A percentile compares a stretch with the other conserved stretches of the same genome.
Conservation (phyloP, 2,329 filamentous ascomycete species). For the Moelleriella libera region DNA sequence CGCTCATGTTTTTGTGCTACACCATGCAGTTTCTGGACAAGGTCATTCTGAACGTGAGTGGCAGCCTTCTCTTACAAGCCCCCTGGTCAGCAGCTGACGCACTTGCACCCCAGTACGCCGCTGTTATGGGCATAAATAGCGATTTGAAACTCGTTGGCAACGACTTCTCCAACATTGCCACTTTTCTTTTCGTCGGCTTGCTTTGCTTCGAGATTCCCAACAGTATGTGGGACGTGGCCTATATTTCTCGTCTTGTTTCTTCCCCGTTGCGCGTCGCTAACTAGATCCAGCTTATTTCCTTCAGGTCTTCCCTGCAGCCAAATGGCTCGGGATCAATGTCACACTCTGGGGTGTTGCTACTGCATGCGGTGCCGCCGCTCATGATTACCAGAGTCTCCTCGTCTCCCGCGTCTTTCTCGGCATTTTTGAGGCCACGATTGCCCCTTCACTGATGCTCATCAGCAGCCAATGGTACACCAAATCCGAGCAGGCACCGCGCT, state of each 20-base stretch:
- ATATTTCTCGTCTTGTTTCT: background rate
- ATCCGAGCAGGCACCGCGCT: slow-evolving; percentile 43
- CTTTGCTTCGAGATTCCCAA: slow-evolving; percentile 45
- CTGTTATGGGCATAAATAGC: slow-evolving; percentile 46
- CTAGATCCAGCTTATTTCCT: slow-evolving; percentile 34
- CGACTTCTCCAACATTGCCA: slow-evolving; percentile 48
- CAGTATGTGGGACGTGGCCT: slow-evolving; percentile 19
- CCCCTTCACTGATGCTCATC: slow-evolving; percentile 45
- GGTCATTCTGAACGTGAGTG: slow-evolving; percentile 43
- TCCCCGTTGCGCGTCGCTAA: background rate
- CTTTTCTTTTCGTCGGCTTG: slow-evolving; percentile 48
- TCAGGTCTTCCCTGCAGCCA: slow-evolving; percentile 44
- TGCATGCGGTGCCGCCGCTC: slow-evolving; percentile 36
- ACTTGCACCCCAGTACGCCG: slow-evolving; percentile 36
- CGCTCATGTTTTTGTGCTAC: slow-evolving; percentile 47
- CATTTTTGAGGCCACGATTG: slow-evolving; percentile 45
- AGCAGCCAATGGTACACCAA: slow-evolving; percentile 49
- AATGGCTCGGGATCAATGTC: slow-evolving; percentile 46
- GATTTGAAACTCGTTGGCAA: slow-evolving; percentile 41
- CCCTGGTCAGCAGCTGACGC: background rate
- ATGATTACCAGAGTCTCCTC: slow-evolving; percentile 37
- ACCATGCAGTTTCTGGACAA: slow-evolving; percentile 53
- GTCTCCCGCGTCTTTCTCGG: slow-evolving; percentile 43
- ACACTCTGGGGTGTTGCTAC: slow-evolving; percentile 44
- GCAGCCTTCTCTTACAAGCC: background rate